Percentiles rank a stretch among this genome's conserved stretches.
These are phyloP conservation scores for Coniochaeta prunicola DNA, from an alignment of 2,329 filamentous ascomycete species.

Conservation along the genomic window DNA sequence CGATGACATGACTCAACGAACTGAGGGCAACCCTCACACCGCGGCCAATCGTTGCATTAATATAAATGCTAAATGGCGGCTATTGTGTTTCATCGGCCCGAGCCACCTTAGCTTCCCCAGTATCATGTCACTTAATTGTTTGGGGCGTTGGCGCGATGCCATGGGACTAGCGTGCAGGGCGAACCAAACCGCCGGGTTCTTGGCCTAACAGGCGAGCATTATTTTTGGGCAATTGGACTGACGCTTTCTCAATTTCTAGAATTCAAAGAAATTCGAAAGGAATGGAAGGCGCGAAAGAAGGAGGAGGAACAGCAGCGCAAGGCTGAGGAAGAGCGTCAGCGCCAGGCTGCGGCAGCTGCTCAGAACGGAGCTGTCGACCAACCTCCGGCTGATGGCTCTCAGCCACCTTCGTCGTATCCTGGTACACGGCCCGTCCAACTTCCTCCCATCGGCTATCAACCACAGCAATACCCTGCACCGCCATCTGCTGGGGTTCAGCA, in stretches of 20 bases:
- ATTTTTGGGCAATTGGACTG: background rate
- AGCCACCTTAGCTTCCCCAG: background rate
- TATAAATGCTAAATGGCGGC: background rate
- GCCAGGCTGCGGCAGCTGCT: slow-evolving; percentile 31
- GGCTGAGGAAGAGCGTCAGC: slow-evolving; percentile 79
- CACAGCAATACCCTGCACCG: slow-evolving; percentile 59
- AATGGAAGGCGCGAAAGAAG: slow-evolving; percentile 99
- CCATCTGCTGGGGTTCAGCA: slow-evolving; percentile 46
- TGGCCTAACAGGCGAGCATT: background rate
- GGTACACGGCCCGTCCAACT: slow-evolving; percentile 56
- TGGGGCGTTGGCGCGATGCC: background rate
- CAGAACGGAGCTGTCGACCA: slow-evolving; percentile 42
- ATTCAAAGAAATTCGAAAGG: slow-evolving; percentile 98
- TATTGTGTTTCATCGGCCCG: background rate
- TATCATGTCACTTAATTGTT: background rate
- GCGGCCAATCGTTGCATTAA: background rate
- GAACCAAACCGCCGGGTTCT: background rate
- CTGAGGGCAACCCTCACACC: background rate
- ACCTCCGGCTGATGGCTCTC: slow-evolving; percentile 42
- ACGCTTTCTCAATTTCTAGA: slow-evolving; percentile 44
- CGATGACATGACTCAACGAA: background rate
- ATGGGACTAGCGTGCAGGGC: background rate
- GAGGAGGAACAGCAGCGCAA: slow-evolving; percentile 89
- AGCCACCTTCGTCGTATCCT: slow-evolving; percentile 48
- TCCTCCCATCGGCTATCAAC: slow-evolving; percentile 69